Base-by-base conservation (phyloP, 1,284 basidiomycete species). In the Cutaneotrichosporon mucoides region DNA sequence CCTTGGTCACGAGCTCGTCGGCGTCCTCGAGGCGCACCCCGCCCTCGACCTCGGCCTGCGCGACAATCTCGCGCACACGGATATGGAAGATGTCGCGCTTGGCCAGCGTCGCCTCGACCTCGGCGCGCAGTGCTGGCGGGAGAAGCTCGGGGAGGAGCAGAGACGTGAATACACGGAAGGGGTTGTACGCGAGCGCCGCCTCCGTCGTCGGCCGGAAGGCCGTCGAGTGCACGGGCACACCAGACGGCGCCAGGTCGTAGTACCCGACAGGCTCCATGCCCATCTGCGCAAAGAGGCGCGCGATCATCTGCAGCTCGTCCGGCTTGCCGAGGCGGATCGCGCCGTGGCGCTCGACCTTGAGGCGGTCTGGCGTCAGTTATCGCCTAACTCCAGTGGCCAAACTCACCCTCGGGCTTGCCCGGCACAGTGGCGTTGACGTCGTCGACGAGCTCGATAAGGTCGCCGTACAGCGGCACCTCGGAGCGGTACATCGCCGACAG, bases 381-480 rank as follows among this genome's bases (percentile, higher is more conserved):
- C 24, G 24, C 41, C 1, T 16, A 15, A 15, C 33, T 16, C 5
- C 7, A 8, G 34, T 3, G 34, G 12, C 5, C 12, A 7, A 3
- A 50, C 62, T 37, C 55, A 64, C 59, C 59, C 42, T 62, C 60
- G 0, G 57, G 55, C 37, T 34, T 52, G 34, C 37, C 45, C 1
- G 33, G 45, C 0, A 51, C 52, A 13, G 65, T 40, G 13, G 63
- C 64, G 63, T 80, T 80, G 57, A 79, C 70, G 35, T 73, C 69
- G 41, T 73, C 66, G 24, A 79, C 77, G n/a, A 80, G 70, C 50
- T 71, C 63, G 7, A 80, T 60, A 10, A 80, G 68, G 47, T 79
- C 74, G 10, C 78, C 78, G 51, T 80, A 80, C 2, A 80, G 70
- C 4, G 79, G 79, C 6, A 80, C 79, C 54, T 80, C 79, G 41